Evolutionary conservation across 129 eudicot genomes (phyloP).

Genomic region (Helichrysum umbraculigerum): DNA sequence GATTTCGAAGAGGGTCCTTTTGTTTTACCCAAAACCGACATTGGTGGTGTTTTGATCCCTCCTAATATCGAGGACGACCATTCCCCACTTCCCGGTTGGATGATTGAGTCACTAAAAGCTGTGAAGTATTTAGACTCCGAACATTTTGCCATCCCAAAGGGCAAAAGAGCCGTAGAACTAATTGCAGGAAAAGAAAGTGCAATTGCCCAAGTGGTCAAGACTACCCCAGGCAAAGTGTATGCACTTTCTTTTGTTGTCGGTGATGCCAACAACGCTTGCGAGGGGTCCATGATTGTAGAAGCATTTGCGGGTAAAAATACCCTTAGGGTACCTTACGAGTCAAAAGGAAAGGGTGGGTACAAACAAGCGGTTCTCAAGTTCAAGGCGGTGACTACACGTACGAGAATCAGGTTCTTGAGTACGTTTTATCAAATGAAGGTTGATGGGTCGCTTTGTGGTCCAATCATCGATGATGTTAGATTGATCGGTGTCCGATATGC

Average conservation of each 20-base stretch:
- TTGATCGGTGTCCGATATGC: conserved; percentile 52
- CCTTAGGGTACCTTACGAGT: conserved; percentile 52
- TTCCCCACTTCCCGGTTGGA: conserved; percentile 92
- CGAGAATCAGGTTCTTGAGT: conserved; percentile 66
- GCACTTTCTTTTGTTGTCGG: conserved; percentile 72
- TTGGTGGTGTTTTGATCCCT: conserved; percentile 79
- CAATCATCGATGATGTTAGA: conserved; percentile 74
- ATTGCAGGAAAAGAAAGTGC: conserved; percentile 90
- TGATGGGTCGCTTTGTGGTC: conserved; percentile 86
- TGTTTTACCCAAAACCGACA: conserved; percentile 62
- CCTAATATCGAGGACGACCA: conserved; percentile 89
- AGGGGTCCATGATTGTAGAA: conserved; percentile 75
- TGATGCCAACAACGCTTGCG: conserved; percentile 74
- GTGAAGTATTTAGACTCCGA: conserved; percentile 74
- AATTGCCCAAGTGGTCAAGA: conserved; percentile 70
- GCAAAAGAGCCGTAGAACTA: conserved; percentile 79
- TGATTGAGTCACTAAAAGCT: conserved; percentile 85
- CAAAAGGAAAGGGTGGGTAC: conserved; percentile 55
- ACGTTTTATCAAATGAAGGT: conserved; percentile 70
- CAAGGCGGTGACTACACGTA: conserved; percentile 44
- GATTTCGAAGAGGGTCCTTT: conserved; percentile 94
- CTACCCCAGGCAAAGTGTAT: conserved; percentile 57
- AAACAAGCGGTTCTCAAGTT: conserved; percentile 54
- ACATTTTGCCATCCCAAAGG: conserved; percentile 79
- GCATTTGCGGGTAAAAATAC: conserved; percentile 64